Base-by-base conservation (phyloP, 2,329 filamentous ascomycete species). In the Pochonia chlamydosporia region DNA sequence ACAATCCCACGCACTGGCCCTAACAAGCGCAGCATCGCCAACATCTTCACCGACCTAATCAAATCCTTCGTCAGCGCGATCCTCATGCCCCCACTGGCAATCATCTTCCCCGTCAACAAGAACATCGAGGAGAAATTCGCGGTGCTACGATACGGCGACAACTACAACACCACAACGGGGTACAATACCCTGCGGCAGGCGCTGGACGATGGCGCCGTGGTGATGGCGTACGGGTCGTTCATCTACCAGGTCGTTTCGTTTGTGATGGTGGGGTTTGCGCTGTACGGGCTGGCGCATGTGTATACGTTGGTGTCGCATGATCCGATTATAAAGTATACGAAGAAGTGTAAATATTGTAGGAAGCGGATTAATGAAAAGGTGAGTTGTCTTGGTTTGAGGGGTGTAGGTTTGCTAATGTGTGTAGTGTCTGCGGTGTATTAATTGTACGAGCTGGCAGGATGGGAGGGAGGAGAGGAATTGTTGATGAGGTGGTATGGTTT, bases 101-200 rank as follows among this genome's bases (percentile, higher is more conserved):
- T 89, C 36, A 67, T 89, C 20, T 75, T 87, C 4, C 85, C 85
- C 42, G 67, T 89, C 47, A 78, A 84, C 56, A 78, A 79, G 53
- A 89, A 89, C 59, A 75, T 89, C 58, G 82, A 86, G 58, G 79
- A 87, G 65, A 87, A 87, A 62, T 89, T 89, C 61, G 79, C 84
- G 0, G 77, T 87, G 6, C 64, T 89, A 24, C 74, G 70, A 31
- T 59, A 68, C 0, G 85, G 85, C 0, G 75, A 78, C 3, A 71
- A 77, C 49, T 81, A 74, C 53, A 66, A 68, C 23, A 57, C 68
- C 1, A 65, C 72, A 4, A 62, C 66, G 16, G 81, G 81, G 3
- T 89, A 89, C 65, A 88, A 85, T 56, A 89, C 86, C 2, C 68
- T 87, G 6, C 68, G 78, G 37, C 81, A 85, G 59, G 86, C 85